These are phyloP conservation scores for Collybia sp. DNA, from an alignment of 768 basidiomycete genomes.

Conservation along the genomic window DNA sequence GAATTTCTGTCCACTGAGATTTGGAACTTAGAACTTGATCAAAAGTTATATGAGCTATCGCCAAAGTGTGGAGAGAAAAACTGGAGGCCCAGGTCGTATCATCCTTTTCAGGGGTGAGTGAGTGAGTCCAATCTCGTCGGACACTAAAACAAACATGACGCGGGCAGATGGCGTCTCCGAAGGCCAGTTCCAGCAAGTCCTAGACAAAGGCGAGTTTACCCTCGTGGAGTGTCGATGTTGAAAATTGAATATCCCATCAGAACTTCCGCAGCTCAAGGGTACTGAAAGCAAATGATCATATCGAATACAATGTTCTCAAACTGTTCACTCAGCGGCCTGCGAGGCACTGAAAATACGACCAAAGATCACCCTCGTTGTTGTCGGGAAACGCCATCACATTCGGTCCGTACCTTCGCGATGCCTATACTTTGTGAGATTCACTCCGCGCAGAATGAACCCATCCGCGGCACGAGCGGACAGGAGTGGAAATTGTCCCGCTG, in stretches of 20 bases:
- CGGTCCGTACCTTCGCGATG: constrained; percentile 20
- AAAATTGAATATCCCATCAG: constrained; percentile 22
- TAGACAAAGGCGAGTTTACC: constrained; percentile 45
- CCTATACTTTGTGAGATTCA: background rate
- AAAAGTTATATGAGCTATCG: constrained; percentile 52
- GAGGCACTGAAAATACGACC: constrained; percentile 48
- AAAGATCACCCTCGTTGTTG: constrained; percentile 72
- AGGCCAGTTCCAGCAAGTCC: constrained; percentile 42
- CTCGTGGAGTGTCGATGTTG: background rate
- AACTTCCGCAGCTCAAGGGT: constrained; percentile 61
- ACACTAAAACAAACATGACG: constrained; percentile 10
- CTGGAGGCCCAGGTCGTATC: constrained; percentile 46
- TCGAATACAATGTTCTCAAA: too few relatives aligned
- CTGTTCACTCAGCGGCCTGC: constrained; percentile 50
- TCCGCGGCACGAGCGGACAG: constrained; percentile 44
- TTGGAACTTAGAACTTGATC: constrained; percentile 40
- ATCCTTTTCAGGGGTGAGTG: constrained; percentile 68
- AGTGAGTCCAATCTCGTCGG: constrained; percentile 9
- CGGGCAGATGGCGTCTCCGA: constrained; percentile 45
- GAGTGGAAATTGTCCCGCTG: constrained; percentile 72
- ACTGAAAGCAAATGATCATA: background rate
- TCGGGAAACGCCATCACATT: constrained; percentile 74
- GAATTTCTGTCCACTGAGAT: background rate
- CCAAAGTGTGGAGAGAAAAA: constrained; percentile 36
- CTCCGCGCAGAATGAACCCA: constrained; percentile 25